These are phyloP conservation scores for Chenopodium suecicum DNA, from an alignment of 148 eudicot species.

Conservation along the genomic window DNA sequence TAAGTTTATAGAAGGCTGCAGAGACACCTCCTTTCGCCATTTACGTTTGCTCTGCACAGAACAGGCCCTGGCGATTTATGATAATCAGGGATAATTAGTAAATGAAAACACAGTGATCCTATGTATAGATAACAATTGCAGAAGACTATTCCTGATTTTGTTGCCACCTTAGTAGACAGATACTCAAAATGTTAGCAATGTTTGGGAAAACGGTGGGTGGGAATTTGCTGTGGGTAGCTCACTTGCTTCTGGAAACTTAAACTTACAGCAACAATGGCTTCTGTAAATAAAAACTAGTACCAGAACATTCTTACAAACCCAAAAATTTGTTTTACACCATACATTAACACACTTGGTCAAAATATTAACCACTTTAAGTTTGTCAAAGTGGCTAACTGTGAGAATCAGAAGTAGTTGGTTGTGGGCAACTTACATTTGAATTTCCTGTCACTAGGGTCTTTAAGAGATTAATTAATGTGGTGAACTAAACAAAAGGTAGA, in stretches of 20 bases:
- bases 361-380: not conserved
- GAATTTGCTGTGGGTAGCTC: constrained; percentile 45
- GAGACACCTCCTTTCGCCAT: constrained; percentile 42
- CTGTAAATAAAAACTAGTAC: not conserved
- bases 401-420: constrained; percentile 6
- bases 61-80: not conserved
- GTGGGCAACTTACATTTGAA: constrained; percentile 7
- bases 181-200: constrained; percentile 12
- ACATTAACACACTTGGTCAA: not conserved
- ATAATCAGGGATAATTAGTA: not conserved
- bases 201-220: constrained; percentile 35
- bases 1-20: constrained; percentile 55
- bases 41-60: not conserved
- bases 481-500: not conserved
- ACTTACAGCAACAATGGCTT: constrained; percentile 27
- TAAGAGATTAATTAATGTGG: not conserved
- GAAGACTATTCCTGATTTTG: not conserved
- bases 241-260: constrained; percentile 42
- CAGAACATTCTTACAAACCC: not conserved
- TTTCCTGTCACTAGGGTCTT: not conserved
- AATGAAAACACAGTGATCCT: not conserved
- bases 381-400: constrained; percentile 1
- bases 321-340: not conserved
- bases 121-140: not conserved
- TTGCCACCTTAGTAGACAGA: constrained; percentile 4